Conservation (phyloP, 805 yeast species). For the Kuraishia cidri region DNA sequence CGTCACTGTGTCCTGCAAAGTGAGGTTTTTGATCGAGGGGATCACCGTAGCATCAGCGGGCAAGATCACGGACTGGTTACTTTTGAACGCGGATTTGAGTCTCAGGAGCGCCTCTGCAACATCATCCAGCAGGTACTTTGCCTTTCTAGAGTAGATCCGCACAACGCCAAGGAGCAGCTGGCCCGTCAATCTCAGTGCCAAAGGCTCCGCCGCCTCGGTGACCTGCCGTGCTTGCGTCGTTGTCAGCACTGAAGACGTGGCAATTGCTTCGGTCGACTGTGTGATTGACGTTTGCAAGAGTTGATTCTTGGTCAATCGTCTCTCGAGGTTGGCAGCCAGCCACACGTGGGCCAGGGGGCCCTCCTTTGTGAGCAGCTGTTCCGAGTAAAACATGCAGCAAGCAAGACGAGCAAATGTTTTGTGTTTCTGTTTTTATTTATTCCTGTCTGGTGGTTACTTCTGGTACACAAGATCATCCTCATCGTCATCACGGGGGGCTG, state of each 20-base stretch:
- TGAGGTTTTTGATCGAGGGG: constrained; percentile 47
- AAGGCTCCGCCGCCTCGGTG: constrained; percentile 33
- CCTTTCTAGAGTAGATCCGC: constrained; percentile 76
- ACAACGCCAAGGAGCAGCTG: constrained; percentile 84
- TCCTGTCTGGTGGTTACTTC: no score
- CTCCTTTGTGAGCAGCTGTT: constrained; percentile 41
- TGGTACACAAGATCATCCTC: no score
- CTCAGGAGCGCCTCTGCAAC: constrained; percentile 68
- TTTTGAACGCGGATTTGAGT: constrained; percentile 57
- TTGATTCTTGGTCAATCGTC: constrained; percentile 64
- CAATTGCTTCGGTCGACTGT: constrained; percentile 59
- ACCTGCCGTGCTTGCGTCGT: constrained; percentile 7
- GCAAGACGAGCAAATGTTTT: no score
- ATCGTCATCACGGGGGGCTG: no score
- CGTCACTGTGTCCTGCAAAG: constrained; percentile 71
- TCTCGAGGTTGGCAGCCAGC: constrained; percentile 87
- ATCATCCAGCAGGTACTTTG: constrained; percentile 76
- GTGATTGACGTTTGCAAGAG: constrained; percentile 62
- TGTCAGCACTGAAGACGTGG: constrained; percentile 23
- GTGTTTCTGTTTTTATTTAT: no score
- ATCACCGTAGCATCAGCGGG: constrained; percentile 54
- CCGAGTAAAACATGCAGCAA: constrained; percentile 1
- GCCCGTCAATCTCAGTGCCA: constrained; percentile 77
- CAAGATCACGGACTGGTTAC: constrained; percentile 41
- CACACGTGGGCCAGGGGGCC: constrained; percentile 89